Evolutionary conservation across 768 basidiomycete genomes (phyloP), one percentile per base, ranked within the genome.

Genomic region (Boletus vermiculosoides): DNA sequence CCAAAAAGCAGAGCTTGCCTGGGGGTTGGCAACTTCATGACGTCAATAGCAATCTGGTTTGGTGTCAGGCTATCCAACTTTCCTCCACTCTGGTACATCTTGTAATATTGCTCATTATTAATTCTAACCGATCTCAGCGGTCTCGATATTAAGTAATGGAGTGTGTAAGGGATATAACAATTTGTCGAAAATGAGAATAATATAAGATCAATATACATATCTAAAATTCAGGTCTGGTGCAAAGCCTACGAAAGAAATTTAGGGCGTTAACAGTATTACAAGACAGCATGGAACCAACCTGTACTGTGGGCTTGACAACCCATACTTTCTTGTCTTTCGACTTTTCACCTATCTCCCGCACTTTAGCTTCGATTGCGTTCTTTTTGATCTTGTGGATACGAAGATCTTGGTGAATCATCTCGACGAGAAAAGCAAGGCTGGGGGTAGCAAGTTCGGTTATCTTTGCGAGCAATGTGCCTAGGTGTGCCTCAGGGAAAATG

Each of bases 311-410:
- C 37, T 85, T 88, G 31, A 93, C 77, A 34, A 87, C 72, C 92
- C 92, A 94, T 56, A 85, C 71, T 68, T 83, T 90, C 74, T 78
- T 83, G 56, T 84, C 81, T 68, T 82, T 88, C 63, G 82, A 85
- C 66, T 89, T 92, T 72, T 86, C 88, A 16, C 83, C 78, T 13
- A 92, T 80, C 70, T 92, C 90, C 45, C 82, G 78, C 37, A 94
- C 77, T 69, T 93, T 93, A 3, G 84, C 85, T 70, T 92, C 90
- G 45, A 94, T 85, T 5, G 89, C 84, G 49, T 86, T 88, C 78
- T 93, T 94, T 77, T 87, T 92, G 59, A 92, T 81, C 55, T 86
- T 87, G 61, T 87, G 75, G n/a, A 69, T 71, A 33, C 82, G 82
- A 40, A 93, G 75, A 28, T 87, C 87, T 59, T 86, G 83, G 64